Conservation (phyloP, 768 basidiomycete species). For the Termitomyces sp. region DNA sequence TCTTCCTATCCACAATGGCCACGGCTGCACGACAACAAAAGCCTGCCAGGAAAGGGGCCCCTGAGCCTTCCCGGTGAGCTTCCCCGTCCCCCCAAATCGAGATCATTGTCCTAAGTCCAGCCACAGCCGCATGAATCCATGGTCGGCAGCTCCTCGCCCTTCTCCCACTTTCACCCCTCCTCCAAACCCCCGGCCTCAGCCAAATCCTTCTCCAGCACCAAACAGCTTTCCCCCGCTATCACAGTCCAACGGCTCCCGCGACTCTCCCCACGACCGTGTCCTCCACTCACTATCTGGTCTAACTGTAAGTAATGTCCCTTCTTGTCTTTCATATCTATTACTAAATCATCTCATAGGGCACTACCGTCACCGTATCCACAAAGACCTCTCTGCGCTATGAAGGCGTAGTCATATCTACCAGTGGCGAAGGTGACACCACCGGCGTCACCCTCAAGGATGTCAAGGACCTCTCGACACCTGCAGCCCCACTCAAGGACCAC, state of each 20-base stretch:
- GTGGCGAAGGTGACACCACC: conserved; percentile 58
- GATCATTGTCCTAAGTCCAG: conserved; percentile 27
- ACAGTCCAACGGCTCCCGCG: conserved; percentile 48
- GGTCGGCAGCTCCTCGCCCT: conserved; percentile 57
- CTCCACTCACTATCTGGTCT: conserved; percentile 66
- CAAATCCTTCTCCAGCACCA: conserved; percentile 27
- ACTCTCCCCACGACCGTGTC: conserved; percentile 51
- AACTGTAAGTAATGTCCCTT: conserved; percentile 46
- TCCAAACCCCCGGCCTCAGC: conserved; percentile 34
- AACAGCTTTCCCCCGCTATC: conserved; percentile 42
- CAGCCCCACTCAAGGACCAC: conserved; percentile 65
- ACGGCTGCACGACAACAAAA: conserved; percentile 57
- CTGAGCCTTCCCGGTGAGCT: conserved; percentile 54
- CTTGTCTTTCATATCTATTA: neutral
- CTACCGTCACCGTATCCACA: conserved; percentile 71
- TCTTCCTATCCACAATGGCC: conserved; percentile 22
- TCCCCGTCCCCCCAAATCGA: neutral
- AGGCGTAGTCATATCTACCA: conserved; percentile 62
- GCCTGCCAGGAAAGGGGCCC: conserved; percentile 56
- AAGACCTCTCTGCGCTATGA: conserved; percentile 73
- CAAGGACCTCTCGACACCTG: conserved; percentile 65
- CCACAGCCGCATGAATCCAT: conserved; percentile 44
- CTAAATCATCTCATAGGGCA: conserved; percentile 41
- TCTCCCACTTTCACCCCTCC: conserved; percentile 73
- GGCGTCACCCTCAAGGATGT: conserved; percentile 78